phyloP scores from a whole-genome alignment of 352 stramenopile species.

The Phytophthora crassamura region DNA sequence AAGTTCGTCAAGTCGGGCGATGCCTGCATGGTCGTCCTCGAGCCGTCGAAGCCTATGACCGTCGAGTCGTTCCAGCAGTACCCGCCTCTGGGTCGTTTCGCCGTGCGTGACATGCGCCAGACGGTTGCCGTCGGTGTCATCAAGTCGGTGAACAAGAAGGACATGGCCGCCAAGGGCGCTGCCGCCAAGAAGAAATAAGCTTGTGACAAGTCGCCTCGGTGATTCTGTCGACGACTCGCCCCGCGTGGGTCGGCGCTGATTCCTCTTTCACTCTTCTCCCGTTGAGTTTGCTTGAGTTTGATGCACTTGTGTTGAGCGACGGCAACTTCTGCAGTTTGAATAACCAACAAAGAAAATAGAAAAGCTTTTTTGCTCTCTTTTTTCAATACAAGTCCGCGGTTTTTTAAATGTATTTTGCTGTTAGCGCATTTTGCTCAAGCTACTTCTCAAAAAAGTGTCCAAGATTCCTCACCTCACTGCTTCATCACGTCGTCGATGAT shows the following conservation, averaged over 20 bases:
- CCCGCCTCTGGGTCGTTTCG: slow-evolving; percentile 95
- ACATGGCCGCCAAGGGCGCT: slow-evolving; percentile 40
- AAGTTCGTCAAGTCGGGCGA: slow-evolving; percentile 96
- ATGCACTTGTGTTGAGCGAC: slow-evolving; percentile 29
- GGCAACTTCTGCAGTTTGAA: slow-evolving; percentile 46
- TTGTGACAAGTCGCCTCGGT: slow-evolving; percentile 27
- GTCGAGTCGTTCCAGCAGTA: slow-evolving; percentile 98
- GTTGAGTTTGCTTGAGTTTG: slow-evolving; percentile 30
- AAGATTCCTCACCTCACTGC: slow-evolving; percentile 5
- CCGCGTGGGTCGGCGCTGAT: slow-evolving; percentile 14
- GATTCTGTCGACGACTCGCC: slow-evolving; percentile 30
- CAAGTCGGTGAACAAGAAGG: slow-evolving; percentile 93
- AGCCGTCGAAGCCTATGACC: slow-evolving; percentile 94
- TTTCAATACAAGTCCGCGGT: neutral
- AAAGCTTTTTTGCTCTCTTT: slow-evolving; percentile 44
- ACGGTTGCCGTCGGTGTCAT: slow-evolving; percentile 98
- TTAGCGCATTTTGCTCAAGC: neutral
- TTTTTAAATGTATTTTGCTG: neutral
- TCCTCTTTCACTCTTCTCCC: slow-evolving; percentile 36
- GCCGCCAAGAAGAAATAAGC: slow-evolving; percentile 55
- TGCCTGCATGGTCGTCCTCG: slow-evolving; percentile 95
- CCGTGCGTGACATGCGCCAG: slow-evolving; percentile 96
- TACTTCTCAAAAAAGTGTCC: no score
- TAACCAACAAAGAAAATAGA: slow-evolving; percentile 50
- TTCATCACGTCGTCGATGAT: slow-evolving; percentile 34